phyloP scores from a whole-genome alignment of 441 rosid genomes.

The Adansonia rubrostipa region DNA sequence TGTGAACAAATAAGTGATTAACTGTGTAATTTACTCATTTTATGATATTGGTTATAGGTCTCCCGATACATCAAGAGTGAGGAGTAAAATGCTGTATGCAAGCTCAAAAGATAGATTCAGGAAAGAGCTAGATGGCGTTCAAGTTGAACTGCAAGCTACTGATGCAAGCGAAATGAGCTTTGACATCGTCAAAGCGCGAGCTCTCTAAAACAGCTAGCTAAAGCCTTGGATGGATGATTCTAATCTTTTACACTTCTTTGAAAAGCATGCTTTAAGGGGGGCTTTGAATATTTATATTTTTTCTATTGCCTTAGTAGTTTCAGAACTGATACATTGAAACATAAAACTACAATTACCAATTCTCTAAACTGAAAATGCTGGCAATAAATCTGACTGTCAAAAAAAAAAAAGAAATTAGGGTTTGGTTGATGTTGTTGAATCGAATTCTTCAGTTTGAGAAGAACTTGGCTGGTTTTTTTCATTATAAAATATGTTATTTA shows the following conservation, averaged over 20 bases:
- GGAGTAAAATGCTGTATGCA: slow-evolving; percentile 52
- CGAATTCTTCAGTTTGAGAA: neutral
- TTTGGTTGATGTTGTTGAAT: neutral
- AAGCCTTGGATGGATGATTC: neutral
- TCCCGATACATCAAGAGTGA: slow-evolving; percentile 41
- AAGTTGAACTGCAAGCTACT: slow-evolving; percentile 49
- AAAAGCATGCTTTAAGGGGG: slow-evolving; percentile 19
- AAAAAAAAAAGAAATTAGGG: neutral
- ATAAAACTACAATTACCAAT: neutral
- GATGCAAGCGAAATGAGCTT: slow-evolving; percentile 50
- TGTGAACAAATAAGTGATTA: neutral
- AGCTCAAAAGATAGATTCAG: slow-evolving; percentile 54
- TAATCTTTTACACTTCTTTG: neutral
- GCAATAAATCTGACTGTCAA: neutral
- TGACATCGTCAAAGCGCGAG: slow-evolving; percentile 45
- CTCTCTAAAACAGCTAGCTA: slow-evolving; percentile 18
- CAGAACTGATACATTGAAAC: neutral
- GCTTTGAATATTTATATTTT: neutral
- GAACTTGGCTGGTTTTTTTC: neutral
- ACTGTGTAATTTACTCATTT: neutral
- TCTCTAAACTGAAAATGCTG: neutral
- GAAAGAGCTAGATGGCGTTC: slow-evolving; percentile 51
- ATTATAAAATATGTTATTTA: neutral
- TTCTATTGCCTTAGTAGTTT: neutral
- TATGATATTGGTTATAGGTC: slow-evolving; percentile 32